Percentiles rank a stretch among this genome's conserved stretches.
phyloP scores from a whole-genome alignment of 768 basidiomycete species.

The Cystofilobasidium ferigula region DNA sequence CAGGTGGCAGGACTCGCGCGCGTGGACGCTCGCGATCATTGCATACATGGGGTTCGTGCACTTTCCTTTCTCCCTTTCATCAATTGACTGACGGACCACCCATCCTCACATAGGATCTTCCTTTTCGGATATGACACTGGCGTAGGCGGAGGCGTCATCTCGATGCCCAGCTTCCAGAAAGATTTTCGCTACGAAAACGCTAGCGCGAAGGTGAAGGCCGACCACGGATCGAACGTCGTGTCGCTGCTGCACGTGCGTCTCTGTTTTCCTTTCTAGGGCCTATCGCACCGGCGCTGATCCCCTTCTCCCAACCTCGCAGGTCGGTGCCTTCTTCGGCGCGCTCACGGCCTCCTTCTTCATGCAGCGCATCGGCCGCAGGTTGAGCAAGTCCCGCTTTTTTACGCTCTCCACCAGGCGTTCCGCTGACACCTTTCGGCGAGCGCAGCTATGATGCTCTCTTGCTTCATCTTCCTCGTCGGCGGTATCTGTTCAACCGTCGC shows the following conservation, averaged over 20 bases:
- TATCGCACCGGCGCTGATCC: neutral
- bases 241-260: constrained; percentile 40
- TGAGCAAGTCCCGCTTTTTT: too few species aligned
- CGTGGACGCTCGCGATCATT: constrained; percentile 59
- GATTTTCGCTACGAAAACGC: constrained; percentile 51
- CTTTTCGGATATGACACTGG: constrained; percentile 42
- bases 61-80: constrained; percentile 46
- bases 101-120: constrained; percentile 31
- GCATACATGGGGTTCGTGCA: constrained; percentile 71
- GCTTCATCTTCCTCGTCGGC: constrained; percentile 21
- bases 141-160: constrained; percentile 52
- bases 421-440: too few species aligned
- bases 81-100: neutral
- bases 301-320: neutral
- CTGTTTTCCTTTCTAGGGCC: too few species aligned
- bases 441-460: constrained; percentile 7
- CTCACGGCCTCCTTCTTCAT: constrained; percentile 60
- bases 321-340: constrained; percentile 64
- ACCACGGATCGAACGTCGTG: constrained; percentile 70
- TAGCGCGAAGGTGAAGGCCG: constrained; percentile 41
- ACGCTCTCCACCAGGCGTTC: too few species aligned
- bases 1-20: constrained; percentile 11
- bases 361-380: constrained; percentile 49
- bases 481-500: constrained; percentile 53
- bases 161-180: constrained; percentile 30